These are phyloP conservation scores for Trichosporon inkin DNA, from an alignment of 1,284 basidiomycete species.

Conservation along the genomic window DNA sequence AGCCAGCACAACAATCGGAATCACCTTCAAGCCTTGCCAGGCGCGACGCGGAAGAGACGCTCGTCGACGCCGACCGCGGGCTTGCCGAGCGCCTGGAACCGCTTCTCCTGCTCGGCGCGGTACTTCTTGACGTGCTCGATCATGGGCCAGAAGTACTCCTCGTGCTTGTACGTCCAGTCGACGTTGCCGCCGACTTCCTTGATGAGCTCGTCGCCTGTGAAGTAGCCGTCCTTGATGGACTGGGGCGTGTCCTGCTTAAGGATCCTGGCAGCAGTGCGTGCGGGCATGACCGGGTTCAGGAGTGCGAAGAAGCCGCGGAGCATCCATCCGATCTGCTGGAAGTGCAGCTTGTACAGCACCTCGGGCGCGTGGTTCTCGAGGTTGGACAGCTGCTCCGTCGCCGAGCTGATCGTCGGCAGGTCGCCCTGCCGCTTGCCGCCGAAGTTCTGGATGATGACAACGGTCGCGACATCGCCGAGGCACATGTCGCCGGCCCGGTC, in stretches of 20 bases:
- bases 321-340: conserved; percentile 40
- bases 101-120: conserved; percentile 27
- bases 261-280: conserved; percentile 35
- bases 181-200: conserved; percentile 33
- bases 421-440: conserved; percentile 43
- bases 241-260: conserved; percentile 25
- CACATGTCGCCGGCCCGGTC: conserved; percentile 11
- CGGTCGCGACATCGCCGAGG: conserved; percentile 13
- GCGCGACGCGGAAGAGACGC: conserved; percentile 27
- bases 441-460: conserved; percentile 40
- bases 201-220: conserved; percentile 25
- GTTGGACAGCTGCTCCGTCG: conserved; percentile 31
- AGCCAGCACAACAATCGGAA: background rate
- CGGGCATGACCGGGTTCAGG: conserved; percentile 41
- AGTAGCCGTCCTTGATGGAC: conserved; percentile 25
- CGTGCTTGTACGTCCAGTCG: conserved; percentile 36
- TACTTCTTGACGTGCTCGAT: conserved; percentile 26
- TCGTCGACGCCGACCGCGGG: conserved; percentile 34
- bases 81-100: conserved; percentile 29
- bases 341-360: conserved; percentile 20
- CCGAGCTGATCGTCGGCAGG: conserved; percentile 31
- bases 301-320: conserved; percentile 39
- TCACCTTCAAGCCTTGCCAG: background rate
- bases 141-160: conserved; percentile 36
- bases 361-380: conserved; percentile 38